phyloP scores from a whole-genome alignment of 2,329 filamentous ascomycete genomes.

The Beauveria brongniartii region DNA sequence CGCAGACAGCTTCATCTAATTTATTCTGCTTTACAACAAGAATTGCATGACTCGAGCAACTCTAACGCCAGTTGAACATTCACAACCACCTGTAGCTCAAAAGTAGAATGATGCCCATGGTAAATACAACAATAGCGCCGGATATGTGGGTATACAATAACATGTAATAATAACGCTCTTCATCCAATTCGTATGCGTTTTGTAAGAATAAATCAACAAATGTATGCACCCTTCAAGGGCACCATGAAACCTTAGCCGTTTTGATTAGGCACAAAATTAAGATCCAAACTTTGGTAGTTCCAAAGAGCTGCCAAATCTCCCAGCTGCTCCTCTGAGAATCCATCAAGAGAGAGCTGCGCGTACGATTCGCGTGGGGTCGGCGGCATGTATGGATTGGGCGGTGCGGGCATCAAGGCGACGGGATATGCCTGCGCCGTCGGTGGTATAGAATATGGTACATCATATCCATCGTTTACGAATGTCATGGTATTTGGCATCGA shows the following conservation, averaged over 20 bases:
- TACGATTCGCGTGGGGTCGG: slow-evolving; percentile 12
- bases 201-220: not conserved
- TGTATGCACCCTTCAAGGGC: not conserved
- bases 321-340: slow-evolving; percentile 25
- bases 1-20: not conserved
- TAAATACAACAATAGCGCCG: not conserved
- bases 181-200: not conserved
- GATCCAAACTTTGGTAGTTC: slow-evolving; percentile 27
- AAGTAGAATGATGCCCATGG: not conserved
- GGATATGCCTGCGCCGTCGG: not conserved
- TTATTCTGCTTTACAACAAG: not conserved
- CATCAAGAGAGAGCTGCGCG: slow-evolving; percentile 17
- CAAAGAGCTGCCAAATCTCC: slow-evolving; percentile 25
- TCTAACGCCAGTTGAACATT: not conserved
- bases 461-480: not conserved
- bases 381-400: slow-evolving; percentile 11
- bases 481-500: not conserved
- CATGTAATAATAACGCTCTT: not conserved
- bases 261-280: slow-evolving; percentile 18
- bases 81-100: not conserved
- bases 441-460: slow-evolving; percentile 1
- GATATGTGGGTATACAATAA: not conserved
- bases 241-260: not conserved
- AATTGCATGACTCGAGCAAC: not conserved
- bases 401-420: not conserved